Percentiles rank a stretch among this genome's conserved stretches.
These are phyloP conservation scores for Penicillium capsulatum DNA, from an alignment of 2,329 filamentous ascomycete genomes.

Conservation along the genomic window DNA sequence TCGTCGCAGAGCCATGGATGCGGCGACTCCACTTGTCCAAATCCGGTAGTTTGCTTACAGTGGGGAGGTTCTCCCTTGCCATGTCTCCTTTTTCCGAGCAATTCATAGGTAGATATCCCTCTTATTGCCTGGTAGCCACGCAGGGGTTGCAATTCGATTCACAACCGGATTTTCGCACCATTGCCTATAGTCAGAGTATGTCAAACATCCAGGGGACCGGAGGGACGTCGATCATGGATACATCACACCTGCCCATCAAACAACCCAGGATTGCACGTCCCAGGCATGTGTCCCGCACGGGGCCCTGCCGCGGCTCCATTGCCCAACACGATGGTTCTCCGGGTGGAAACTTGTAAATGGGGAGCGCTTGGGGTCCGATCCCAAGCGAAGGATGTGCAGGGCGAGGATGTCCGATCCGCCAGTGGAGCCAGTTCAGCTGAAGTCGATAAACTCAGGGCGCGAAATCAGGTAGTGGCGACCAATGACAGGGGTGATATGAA, in stretches of 20 bases:
- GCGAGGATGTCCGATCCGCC: conserved; percentile 1
- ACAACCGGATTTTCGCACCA: too few relatives aligned
- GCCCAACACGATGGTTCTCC: background rate
- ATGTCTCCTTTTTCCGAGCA: too few relatives aligned
- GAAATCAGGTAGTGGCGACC: background rate
- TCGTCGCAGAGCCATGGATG: conserved; percentile 19
- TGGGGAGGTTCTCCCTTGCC: too few relatives aligned
- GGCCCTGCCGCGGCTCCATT: background rate
- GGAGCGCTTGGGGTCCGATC: conserved; percentile 4
- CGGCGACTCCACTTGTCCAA: conserved; percentile 8
- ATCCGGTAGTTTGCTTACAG: conserved; percentile 24
- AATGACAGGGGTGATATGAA: background rate
- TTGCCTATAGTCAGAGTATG: too few relatives aligned
- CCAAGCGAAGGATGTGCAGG: conserved; percentile 12
- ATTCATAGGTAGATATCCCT: too few relatives aligned
- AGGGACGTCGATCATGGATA: too few relatives aligned
- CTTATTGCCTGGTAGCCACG: too few relatives aligned
- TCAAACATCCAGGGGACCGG: too few relatives aligned
- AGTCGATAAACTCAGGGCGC: conserved; percentile 11
- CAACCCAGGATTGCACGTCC: too few relatives aligned
- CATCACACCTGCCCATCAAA: too few relatives aligned
- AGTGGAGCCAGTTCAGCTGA: conserved; percentile 20
- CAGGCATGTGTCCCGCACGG: too few relatives aligned
- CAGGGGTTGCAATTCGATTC: too few relatives aligned
- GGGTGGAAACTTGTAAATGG: background rate